Evolutionary conservation across 75 land plant species (phyloP), one percentile per base, ranked within the genome.

Genomic region (Ceratopteris richardii): DNA sequence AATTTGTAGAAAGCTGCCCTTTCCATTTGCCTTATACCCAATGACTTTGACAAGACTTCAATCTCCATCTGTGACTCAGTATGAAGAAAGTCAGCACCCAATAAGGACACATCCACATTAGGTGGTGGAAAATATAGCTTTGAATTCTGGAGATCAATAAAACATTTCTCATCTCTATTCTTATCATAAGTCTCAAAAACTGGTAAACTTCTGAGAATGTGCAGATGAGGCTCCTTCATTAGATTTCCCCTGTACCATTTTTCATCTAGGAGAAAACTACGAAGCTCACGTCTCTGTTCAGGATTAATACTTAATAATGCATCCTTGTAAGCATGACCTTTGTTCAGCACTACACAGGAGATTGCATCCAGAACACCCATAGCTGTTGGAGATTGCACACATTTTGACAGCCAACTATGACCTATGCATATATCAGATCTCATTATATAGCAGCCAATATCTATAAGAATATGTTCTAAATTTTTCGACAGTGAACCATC

Each of bases 371-470:
- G 29, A 74, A 92, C 64, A 31, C 86, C 89, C 51, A 71, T 58
- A 70, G 56, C 74, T 64, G 64, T 63, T 37, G 76, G 70, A 62
- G 71, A 70, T 70, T 60, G 62, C 46, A 92, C 86, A 70, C 79
- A 88, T 20, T 58, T 53, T 44, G 64, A 66, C 58, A 92, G 68
- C 37, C 76, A 71, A 19, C 51, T 69, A 58, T 92, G 98, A 31
- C 80, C 68, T 25, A 82, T 39, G 24, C 63, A 66, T 73, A 85
- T 68, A 2, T 62, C 76, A 2, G 58, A 29, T 31, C 79, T 57
- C 53, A 88, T 44, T 14, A 88, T 56, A 53, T 69, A 76, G 66
- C 94, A 92, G 27, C 98, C 98, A 61, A 88, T 62, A 64, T 76
- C 82, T 16, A 48, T 63, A 39, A 92, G 70, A 33, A 88, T 31